Conservation (phyloP, 2,329 filamentous ascomycete genomes). For the Diaporthe sp. region DNA sequence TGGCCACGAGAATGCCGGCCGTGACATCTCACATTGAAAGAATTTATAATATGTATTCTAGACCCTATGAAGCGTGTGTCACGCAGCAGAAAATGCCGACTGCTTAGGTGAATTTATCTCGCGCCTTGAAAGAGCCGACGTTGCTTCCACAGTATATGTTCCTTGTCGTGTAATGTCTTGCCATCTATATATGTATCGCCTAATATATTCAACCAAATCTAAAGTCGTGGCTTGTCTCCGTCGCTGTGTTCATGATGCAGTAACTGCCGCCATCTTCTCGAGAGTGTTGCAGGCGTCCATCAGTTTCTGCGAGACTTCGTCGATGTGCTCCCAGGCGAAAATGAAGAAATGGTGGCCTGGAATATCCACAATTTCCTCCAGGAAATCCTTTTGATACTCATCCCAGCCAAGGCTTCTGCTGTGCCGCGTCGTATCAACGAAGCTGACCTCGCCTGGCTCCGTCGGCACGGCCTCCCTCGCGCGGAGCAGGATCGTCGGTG, state of each 20-base stretch:
- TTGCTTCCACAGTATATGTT: neutral
- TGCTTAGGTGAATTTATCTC: neutral
- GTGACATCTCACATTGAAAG: too few relatives aligned
- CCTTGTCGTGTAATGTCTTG: too few relatives aligned
- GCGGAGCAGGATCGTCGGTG: constrained; percentile 60
- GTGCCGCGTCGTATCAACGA: constrained; percentile 60
- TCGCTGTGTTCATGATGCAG: neutral
- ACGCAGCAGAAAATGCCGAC: neutral
- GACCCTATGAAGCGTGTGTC: neutral
- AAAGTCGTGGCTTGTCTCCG: too few relatives aligned
- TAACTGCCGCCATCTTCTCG: constrained; percentile 36
- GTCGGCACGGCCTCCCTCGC: constrained; percentile 57
- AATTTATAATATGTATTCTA: neutral
- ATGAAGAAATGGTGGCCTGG: constrained; percentile 67
- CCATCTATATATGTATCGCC: neutral
- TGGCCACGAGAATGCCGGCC: too few relatives aligned
- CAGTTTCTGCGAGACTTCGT: constrained; percentile 46
- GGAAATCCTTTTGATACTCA: constrained; percentile 58
- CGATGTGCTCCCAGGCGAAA: constrained; percentile 52
- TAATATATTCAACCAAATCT: neutral
- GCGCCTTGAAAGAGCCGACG: neutral
- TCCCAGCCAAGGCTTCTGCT: constrained; percentile 64
- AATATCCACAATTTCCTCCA: constrained; percentile 61
- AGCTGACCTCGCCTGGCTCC: constrained; percentile 45
- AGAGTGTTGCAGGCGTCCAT: constrained; percentile 47